Base-by-base conservation (phyloP, 306 rosid genomes). In the Cicer cuneatum region DNA sequence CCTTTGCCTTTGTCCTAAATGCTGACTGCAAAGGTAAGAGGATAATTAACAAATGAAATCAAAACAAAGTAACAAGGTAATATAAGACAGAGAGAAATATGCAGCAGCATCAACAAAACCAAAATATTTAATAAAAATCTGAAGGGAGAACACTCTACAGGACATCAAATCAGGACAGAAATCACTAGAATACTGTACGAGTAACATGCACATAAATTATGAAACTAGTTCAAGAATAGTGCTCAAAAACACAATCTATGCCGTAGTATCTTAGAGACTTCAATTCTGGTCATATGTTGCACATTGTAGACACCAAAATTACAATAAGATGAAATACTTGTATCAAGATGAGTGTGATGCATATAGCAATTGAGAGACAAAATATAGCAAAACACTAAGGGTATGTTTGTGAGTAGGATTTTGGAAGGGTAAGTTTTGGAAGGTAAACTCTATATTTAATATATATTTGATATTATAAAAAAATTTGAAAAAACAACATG, bases 1-100 rank as follows among this genome's bases (percentile, higher is more conserved):
- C 88, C 88, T 86, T 92, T 58, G 99, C 99, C 86, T 90, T 95
- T 52, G 85, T 72, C 85, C 96, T 85, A 79, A 90, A 95, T 65
- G 99, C 99, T 59, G 93, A 85, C 99, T 95, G 85, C 87, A 52
- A 61, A 42, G 76, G 75, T 8, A 49, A 72, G 49, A 54, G 52
- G 33, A 66, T 24, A 45, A 45, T 35, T 52, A 46, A 39, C 41
- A 37, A 46, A 66, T 39, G 15, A 76, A 62, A 66, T 13, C 15
- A 45, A 51, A 74, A 59, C 39, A 80, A 48, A 71, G 29, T 3
- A 53, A 70, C 65, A 81, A 37, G 35, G 65, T 7, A 42, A 64
- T 7, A 12, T 39, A 21, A 53, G n/a, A 66, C 38, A 21, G 48
- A 6, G 51, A 15, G 7, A 47, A 67, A 53, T 41, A 54, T 48